phyloP scores from a whole-genome alignment of 192 early-diverging fungal species.

The Entomortierella lignicola region DNA sequence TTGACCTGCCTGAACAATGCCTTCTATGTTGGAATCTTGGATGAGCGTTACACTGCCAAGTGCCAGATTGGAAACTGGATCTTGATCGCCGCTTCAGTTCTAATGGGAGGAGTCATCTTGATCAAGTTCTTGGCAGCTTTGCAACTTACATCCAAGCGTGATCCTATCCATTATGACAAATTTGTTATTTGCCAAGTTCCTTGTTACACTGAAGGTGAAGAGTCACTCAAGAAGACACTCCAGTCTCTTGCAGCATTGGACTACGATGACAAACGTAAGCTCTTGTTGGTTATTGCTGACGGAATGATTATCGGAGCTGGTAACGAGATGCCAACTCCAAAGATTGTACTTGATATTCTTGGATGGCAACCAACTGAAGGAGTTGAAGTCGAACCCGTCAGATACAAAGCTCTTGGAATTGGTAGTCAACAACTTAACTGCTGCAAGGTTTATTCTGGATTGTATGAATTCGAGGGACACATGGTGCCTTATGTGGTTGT shows the following conservation, averaged over 20 bases:
- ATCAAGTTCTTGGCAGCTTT: slow-evolving; percentile 83
- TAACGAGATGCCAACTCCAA: slow-evolving; percentile 85
- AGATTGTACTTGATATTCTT: slow-evolving; percentile 82
- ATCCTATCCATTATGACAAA: slow-evolving; percentile 77
- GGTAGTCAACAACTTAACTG: slow-evolving; percentile 84
- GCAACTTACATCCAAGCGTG: slow-evolving; percentile 72
- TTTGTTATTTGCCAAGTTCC: slow-evolving; percentile 86
- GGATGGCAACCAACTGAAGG: slow-evolving; percentile 65
- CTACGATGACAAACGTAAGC: slow-evolving; percentile 87
- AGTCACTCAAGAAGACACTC: slow-evolving; percentile 78
- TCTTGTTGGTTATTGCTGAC: slow-evolving; percentile 82
- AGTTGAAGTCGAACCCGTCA: slow-evolving; percentile 69
- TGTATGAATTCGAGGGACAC: slow-evolving; percentile 81
- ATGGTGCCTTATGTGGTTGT: slow-evolving; percentile 84
- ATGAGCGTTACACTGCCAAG: slow-evolving; percentile 64
- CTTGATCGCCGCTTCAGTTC: slow-evolving; percentile 65
- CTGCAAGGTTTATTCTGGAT: slow-evolving; percentile 85
- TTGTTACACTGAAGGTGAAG: slow-evolving; percentile 88
- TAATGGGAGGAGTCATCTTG: slow-evolving; percentile 77
- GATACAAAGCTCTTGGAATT: slow-evolving; percentile 82
- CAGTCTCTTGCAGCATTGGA: slow-evolving; percentile 75
- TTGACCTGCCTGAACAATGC: slow-evolving; percentile 70
- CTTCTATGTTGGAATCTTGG: slow-evolving; percentile 77
- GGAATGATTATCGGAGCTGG: slow-evolving; percentile 87
- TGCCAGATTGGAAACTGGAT: slow-evolving; percentile 77